A percentile compares a stretch with the other conserved stretches of the same genome.
phyloP scores from a whole-genome alignment of 768 basidiomycete genomes.

The Russula sp. region DNA sequence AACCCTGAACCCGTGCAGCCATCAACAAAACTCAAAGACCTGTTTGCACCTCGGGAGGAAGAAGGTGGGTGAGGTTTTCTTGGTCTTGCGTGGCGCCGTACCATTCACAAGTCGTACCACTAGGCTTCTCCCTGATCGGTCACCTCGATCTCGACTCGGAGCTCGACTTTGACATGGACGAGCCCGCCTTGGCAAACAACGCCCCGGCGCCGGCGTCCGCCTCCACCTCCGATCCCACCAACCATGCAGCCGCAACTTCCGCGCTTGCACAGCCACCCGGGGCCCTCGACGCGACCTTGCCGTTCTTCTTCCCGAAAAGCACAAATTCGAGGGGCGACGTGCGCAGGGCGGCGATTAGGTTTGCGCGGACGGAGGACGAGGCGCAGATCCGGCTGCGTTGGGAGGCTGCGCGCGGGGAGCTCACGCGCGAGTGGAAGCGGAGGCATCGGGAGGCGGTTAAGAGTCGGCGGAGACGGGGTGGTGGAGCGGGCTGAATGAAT shows the following conservation, averaged over 20 bases:
- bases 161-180: conserved; percentile 51
- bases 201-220: neutral
- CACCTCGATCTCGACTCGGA: conserved; percentile 72
- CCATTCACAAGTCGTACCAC: conserved; percentile 30
- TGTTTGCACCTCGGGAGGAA: conserved; percentile 66
- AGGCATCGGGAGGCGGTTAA: conserved; percentile 72
- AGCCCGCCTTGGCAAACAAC: neutral
- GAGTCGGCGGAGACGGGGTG: conserved; percentile 47
- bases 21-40: conserved; percentile 50
- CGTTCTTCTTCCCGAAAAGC: conserved; percentile 18
- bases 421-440: conserved; percentile 76
- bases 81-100: neutral
- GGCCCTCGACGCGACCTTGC: conserved; percentile 12
- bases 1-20: neutral
- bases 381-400: conserved; percentile 63
- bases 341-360: conserved; percentile 35
- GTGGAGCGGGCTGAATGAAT: conserved; percentile 35
- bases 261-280: neutral
- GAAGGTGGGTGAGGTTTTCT: conserved; percentile 41
- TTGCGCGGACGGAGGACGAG: conserved; percentile 46
- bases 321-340: neutral
- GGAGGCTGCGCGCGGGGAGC: conserved; percentile 60
- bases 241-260: neutral
- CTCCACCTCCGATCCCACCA: neutral
- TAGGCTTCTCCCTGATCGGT: conserved; percentile 67